phyloP scores from a whole-genome alignment of 2,329 filamentous ascomycete species.

The Pseudocercospora musae region DNA sequence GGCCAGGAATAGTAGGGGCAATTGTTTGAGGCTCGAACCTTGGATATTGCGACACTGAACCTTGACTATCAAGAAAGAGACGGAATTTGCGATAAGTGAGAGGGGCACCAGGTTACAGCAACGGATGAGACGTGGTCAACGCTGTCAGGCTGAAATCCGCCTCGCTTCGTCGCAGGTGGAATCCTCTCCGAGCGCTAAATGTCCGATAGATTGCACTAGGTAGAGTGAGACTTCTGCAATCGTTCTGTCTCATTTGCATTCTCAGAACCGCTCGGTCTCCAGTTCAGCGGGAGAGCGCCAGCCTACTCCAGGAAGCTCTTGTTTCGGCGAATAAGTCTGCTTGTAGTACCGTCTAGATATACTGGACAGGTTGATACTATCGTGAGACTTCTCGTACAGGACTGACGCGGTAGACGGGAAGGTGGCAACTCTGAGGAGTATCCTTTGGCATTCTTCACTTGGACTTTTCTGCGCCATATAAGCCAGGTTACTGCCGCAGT shows the following conservation, averaged over 20 bases:
- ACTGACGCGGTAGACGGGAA: not conserved
- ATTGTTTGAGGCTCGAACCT: not conserved
- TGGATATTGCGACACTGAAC: not conserved
- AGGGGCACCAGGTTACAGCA: too few relatives aligned
- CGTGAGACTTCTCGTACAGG: not conserved
- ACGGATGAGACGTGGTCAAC: too few relatives aligned
- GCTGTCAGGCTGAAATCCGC: too few relatives aligned
- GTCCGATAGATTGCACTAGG: too few relatives aligned
- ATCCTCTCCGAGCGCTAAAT: too few relatives aligned
- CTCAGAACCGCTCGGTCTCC: conserved; percentile 50
- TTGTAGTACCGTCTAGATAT: not conserved
- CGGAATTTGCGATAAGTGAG: not conserved
- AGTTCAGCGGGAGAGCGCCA: conserved; percentile 44
- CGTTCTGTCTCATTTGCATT: not conserved
- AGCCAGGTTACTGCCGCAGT: not conserved
- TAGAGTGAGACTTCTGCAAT: too few relatives aligned
- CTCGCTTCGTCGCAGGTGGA: not conserved
- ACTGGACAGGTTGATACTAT: not conserved
- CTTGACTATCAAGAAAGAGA: not conserved
- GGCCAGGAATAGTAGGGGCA: not conserved
- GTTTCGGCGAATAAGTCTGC: not conserved
- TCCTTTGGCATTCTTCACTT: not conserved
- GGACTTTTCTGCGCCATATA: not conserved
- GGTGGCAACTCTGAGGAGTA: not conserved
- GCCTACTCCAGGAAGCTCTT: not conserved